These are phyloP conservation scores for Arctostaphylos glauca DNA, from an alignment of 148 eudicot species.

Conservation along the genomic window DNA sequence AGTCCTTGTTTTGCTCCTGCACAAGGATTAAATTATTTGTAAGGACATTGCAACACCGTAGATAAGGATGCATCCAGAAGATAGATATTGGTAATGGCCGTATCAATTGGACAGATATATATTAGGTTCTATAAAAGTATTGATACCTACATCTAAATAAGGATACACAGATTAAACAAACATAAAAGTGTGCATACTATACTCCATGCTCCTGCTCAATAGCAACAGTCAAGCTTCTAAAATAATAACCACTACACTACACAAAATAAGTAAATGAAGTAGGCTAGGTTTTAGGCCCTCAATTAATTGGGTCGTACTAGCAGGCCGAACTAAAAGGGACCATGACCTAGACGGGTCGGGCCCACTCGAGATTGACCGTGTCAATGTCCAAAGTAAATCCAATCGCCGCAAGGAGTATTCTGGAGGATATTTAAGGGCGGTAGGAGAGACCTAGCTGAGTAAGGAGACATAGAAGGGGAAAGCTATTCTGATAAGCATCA, in stretches of 20 bases:
- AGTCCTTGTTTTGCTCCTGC: constrained; percentile 95
- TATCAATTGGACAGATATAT: background rate
- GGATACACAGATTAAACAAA: background rate
- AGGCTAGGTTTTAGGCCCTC: too few relatives aligned
- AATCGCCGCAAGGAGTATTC: background rate
- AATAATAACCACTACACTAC: background rate
- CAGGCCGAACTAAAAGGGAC: too few relatives aligned
- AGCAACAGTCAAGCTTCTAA: constrained; percentile 1
- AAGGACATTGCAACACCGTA: background rate
- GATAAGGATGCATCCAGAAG: background rate
- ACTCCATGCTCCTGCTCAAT: background rate
- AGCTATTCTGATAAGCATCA: background rate
- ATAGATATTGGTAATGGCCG: background rate
- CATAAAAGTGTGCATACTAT: background rate
- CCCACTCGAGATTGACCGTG: too few relatives aligned
- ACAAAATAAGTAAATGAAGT: background rate
- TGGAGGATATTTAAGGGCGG: background rate
- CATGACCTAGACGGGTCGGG: too few relatives aligned
- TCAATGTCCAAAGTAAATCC: too few relatives aligned
- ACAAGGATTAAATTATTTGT: constrained; percentile 10
- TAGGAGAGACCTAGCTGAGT: background rate
- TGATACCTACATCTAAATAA: background rate
- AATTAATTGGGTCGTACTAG: too few relatives aligned
- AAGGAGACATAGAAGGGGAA: background rate
- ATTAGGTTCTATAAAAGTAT: background rate